Percentiles rank a stretch among this genome's conserved stretches.
These are phyloP conservation scores for Posidonia oceanica DNA, from an alignment of 116 monocot genomes.

Conservation along the genomic window DNA sequence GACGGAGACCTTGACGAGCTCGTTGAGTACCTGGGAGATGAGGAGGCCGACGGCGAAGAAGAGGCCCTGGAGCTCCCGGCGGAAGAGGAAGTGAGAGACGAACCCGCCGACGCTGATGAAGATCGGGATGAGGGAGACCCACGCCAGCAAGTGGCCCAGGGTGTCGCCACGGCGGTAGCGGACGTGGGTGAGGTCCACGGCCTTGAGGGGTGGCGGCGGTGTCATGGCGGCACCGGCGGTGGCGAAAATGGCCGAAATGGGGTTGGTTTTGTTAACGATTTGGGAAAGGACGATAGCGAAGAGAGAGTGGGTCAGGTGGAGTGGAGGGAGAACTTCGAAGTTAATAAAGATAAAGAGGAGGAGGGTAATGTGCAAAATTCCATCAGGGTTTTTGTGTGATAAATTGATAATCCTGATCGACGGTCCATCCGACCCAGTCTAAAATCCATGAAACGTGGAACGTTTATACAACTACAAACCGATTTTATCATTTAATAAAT, in stretches of 20 bases:
- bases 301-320: too few relatives aligned
- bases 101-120: constrained; percentile 94
- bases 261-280: background rate
- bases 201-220: constrained; percentile 33
- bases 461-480: too few relatives aligned
- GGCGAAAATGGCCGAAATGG: background rate
- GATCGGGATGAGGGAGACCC: constrained; percentile 90
- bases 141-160: constrained; percentile 75
- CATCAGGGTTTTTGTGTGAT: too few relatives aligned
- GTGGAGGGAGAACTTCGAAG: background rate
- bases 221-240: background rate
- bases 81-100: constrained; percentile 90
- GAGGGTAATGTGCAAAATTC: too few relatives aligned
- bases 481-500: too few relatives aligned
- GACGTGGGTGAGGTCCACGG: constrained; percentile 83
- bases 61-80: constrained; percentile 81
- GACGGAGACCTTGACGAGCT: constrained; percentile 81
- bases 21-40: constrained; percentile 81
- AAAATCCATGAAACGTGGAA: too few relatives aligned
- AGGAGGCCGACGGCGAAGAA: constrained; percentile 71
- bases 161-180: constrained; percentile 73
- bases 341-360: background rate
- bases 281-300: background rate
- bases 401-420: too few relatives aligned
- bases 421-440: too few relatives aligned